Evolutionary conservation across 2,329 filamentous ascomycete species (phyloP), one percentile per base, ranked within the genome.

Genomic region (Ascochyta pisi): DNA sequence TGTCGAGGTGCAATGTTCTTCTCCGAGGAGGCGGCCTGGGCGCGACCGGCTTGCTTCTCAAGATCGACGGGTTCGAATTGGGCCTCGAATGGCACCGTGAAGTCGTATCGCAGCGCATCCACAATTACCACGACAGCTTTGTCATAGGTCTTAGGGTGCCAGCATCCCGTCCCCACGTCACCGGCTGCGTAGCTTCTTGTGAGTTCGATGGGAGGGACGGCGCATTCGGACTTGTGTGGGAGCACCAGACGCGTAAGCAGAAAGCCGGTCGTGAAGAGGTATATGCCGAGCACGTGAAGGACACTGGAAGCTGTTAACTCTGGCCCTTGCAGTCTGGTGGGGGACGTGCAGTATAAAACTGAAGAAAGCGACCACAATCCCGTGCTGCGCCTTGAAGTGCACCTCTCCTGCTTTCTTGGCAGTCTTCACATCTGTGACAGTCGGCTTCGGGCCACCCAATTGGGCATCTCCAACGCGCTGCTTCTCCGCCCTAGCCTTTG

Each of bases 81-180:
- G 54, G 84, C 79, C 40, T 81, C 78, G 57, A 89, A 88, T 0
- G 95, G 95, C 10, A 98, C 86, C 0, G 94, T 96, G 68, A 99
- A 99, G 76, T 99, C 95, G 77, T 99, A 99, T 57, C 95, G 89
- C 55, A 99, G 83, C 49, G 95, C 95, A 76, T 99, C 95, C 54
- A 99, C 89, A 46, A 99, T 80, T 52, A 99, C 85, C 23, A 99
- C 84, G 42, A 99, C 88, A 10, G 94, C 93, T 73, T 93, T 95
- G 60, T 96, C 86, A 73, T 98, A 99, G 2, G 87, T 91, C 79
- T 92, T 96, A 31, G 92, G 91, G 74, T 98, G 92, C 95, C 95
- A 99, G 82, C 95, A 99, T 62, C 95, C 95, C 54, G 83, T 81
- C 22, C 85, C 74, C 22, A 76, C 62, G 26, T 77, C 75, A 35